Conservation (phyloP, 1,139 yeast species). For the Candida sp. region DNA sequence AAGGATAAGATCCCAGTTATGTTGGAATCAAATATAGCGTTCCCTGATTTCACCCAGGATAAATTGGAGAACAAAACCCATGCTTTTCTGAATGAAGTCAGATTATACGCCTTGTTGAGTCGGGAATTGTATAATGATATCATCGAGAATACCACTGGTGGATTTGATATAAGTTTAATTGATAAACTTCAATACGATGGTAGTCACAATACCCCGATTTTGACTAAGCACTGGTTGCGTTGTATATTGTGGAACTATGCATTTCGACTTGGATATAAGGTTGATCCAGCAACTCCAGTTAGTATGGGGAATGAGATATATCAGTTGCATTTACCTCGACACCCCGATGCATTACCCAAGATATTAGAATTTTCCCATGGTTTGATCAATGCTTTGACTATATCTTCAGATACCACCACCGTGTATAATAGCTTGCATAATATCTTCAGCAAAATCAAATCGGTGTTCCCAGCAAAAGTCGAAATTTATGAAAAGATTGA, state of each 20-base stretch:
- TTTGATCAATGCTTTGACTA: neutral
- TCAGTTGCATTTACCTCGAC: neutral
- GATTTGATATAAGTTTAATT: neutral
- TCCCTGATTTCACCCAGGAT: neutral
- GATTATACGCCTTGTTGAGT: neutral
- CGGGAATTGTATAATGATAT: neutral
- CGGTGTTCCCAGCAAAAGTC: neutral
- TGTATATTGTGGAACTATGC: neutral
- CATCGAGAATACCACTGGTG: neutral
- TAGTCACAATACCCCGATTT: neutral
- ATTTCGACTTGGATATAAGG: neutral
- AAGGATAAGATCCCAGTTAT: slow-evolving; percentile 23
- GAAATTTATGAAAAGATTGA: neutral
- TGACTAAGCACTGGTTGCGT: neutral
- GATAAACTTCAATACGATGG: neutral
- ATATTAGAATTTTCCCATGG: neutral
- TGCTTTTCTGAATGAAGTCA: neutral
- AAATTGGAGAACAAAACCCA: neutral
- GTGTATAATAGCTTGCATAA: neutral
- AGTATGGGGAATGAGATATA: neutral
- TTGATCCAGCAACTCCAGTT: neutral
- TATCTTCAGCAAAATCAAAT: neutral
- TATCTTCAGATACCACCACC: neutral
- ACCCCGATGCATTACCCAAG: neutral
- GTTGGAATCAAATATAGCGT: slow-evolving; percentile 6